A percentile compares a stretch with the other conserved stretches of the same genome.
Evolutionary conservation across 257 asterid species (phyloP).

Genomic region (Rehmannia glutinosa): DNA sequence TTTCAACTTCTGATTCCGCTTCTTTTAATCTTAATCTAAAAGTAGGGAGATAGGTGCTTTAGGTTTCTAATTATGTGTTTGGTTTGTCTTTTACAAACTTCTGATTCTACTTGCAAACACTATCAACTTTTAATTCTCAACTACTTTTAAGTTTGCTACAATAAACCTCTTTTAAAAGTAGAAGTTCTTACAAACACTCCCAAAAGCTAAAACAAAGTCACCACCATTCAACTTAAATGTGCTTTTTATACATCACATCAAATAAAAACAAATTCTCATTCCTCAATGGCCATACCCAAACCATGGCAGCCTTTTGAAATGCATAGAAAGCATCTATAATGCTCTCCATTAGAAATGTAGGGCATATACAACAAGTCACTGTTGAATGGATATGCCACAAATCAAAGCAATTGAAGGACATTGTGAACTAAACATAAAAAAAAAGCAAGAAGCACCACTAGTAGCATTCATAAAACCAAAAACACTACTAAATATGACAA

Average conservation of each 20-base stretch:
- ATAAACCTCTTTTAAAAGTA: too few species aligned
- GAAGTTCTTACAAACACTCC: background rate
- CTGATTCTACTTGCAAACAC: too few species aligned
- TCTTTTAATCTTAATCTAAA: too few species aligned
- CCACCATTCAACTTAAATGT: slow-evolving; percentile 16
- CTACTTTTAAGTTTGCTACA: too few species aligned
- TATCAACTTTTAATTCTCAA: too few species aligned
- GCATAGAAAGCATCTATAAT: slow-evolving; percentile 17
- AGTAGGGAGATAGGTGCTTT: too few species aligned
- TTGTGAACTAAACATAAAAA: slow-evolving; percentile 6
- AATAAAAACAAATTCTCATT: slow-evolving; percentile 10
- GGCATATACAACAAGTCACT: background rate
- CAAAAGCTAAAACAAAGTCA: background rate
- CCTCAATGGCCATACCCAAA: slow-evolving; percentile 14
- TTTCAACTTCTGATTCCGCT: too few species aligned
- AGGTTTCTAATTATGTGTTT: too few species aligned
- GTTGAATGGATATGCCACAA: slow-evolving; percentile 4
- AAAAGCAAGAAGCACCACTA: slow-evolving; percentile 4
- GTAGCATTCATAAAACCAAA: slow-evolving; percentile 13
- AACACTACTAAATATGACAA: slow-evolving; percentile 5
- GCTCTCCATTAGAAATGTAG: slow-evolving; percentile 8
- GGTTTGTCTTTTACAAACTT: too few species aligned
- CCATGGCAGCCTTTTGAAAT: slow-evolving; percentile 5
- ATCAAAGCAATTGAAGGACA: slow-evolving; percentile 10
- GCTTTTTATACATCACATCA: slow-evolving; percentile 16